Conservation (phyloP, 2,329 filamentous ascomycete species). For the Cytospora schulzeri region DNA sequence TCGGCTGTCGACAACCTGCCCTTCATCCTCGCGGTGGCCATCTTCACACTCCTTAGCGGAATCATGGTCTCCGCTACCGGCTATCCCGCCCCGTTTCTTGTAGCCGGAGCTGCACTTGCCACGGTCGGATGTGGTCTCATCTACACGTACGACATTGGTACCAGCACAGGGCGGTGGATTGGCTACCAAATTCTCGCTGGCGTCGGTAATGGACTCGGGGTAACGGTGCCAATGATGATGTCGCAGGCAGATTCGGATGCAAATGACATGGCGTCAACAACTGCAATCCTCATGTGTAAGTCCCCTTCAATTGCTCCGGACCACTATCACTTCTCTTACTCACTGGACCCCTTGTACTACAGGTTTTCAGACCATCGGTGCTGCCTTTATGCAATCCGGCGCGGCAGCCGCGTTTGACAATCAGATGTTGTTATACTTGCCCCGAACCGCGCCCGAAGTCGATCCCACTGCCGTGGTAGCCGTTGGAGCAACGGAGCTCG, state of each 20-base stretch:
- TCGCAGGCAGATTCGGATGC: slow-evolving; percentile 37
- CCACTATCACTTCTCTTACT: too few relatives aligned
- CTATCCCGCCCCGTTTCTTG: slow-evolving; percentile 40
- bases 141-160: slow-evolving; percentile 41
- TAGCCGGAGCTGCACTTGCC: slow-evolving; percentile 41
- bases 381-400: too few relatives aligned
- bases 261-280: slow-evolving; percentile 42
- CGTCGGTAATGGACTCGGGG: slow-evolving; percentile 46
- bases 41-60: slow-evolving; percentile 41
- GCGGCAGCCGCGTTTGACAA: too few relatives aligned
- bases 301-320: too few relatives aligned
- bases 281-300: slow-evolving; percentile 39
- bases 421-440: too few relatives aligned
- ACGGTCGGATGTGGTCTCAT: slow-evolving; percentile 41
- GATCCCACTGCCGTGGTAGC: too few relatives aligned
- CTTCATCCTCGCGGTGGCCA: slow-evolving; percentile 41
- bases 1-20: slow-evolving; percentile 46
- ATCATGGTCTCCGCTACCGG: slow-evolving; percentile 37
- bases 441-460: too few relatives aligned
- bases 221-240: slow-evolving; percentile 49
- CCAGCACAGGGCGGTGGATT: slow-evolving; percentile 43
- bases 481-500: too few relatives aligned
- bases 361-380: too few relatives aligned
- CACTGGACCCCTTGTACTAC: too few relatives aligned
- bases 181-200: slow-evolving; percentile 53